Evolutionary conservation across 495 filamentous ascomycete genomes (phyloP).

Genomic region (Aspergillus cristatus): DNA sequence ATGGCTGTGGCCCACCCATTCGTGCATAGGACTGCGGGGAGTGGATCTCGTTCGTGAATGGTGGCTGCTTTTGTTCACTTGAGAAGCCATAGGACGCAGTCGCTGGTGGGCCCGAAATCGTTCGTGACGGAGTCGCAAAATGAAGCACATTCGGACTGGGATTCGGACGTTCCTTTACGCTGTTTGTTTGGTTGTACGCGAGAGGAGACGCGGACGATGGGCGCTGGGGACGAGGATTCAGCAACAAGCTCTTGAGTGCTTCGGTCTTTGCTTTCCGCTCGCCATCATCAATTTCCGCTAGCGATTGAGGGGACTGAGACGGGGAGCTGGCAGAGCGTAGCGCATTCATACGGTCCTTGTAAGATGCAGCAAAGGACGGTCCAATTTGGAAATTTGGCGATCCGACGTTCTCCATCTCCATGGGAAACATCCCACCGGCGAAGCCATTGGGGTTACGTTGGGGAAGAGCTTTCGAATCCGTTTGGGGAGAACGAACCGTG

Average conservation of each 20-base stretch:
- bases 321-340: conserved; percentile 29
- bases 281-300: conserved; percentile 18
- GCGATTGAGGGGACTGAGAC: conserved; percentile 9
- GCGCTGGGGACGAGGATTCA: conserved; percentile 36
- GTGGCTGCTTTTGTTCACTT: conserved; percentile 6
- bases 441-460: conserved; percentile 28
- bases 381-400: conserved; percentile 40
- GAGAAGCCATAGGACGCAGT: conserved; percentile 12
- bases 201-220: conserved; percentile 22
- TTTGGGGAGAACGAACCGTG: conserved; percentile 27
- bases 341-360: conserved; percentile 54
- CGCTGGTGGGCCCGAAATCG: conserved; percentile 28
- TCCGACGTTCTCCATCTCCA: conserved; percentile 53
- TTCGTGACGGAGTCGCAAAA: conserved; percentile 30
- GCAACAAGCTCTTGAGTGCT: conserved; percentile 38
- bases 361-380: conserved; percentile 59
- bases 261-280: conserved; percentile 36
- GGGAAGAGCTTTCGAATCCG: conserved; percentile 20
- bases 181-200: conserved; percentile 5
- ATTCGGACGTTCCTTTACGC: conserved; percentile 8
- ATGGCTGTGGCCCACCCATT: conserved; percentile 11
- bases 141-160: conserved; percentile 17
- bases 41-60: conserved; percentile 8
- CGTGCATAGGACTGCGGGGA: conserved; percentile 9
- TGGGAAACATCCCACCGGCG: conserved; percentile 49